These are phyloP conservation scores for Acer negundo DNA, from an alignment of 345 rosid genomes.

Conservation along the genomic window DNA sequence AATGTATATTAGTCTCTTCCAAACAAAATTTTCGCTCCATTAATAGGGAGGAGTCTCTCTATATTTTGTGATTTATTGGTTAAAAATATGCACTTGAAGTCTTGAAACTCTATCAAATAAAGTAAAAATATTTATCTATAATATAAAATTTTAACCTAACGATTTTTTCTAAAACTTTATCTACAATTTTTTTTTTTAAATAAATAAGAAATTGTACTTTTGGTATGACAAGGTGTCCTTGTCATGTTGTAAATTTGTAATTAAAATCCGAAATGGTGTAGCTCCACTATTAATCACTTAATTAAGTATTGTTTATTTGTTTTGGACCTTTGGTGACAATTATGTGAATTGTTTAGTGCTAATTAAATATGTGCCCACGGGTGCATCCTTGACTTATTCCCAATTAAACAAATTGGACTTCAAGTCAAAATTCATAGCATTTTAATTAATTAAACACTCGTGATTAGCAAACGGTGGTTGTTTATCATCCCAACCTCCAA, in stretches of 20 bases:
- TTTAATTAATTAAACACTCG: background rate
- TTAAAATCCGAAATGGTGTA: background rate
- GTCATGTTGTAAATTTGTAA: background rate
- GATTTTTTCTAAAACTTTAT: too few relatives aligned
- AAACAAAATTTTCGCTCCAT: too few relatives aligned
- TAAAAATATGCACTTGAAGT: too few relatives aligned
- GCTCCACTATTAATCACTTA: background rate
- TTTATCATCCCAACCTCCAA: background rate
- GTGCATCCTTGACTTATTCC: constrained; percentile 4
- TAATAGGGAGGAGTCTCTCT: too few relatives aligned
- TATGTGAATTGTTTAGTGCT: background rate
- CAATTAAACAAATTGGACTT: background rate
- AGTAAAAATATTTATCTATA: too few relatives aligned
- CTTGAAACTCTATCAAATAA: too few relatives aligned
- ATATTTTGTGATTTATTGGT: too few relatives aligned
- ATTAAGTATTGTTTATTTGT: background rate
- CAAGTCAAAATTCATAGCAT: background rate
- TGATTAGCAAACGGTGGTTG: background rate
- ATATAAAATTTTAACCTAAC: too few relatives aligned
- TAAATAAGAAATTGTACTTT: too few relatives aligned
- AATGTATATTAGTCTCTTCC: too few relatives aligned
- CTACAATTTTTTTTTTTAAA: too few relatives aligned
- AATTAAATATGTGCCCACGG: constrained; percentile 20
- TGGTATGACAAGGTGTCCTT: background rate
- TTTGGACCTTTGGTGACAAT: background rate